Evolutionary conservation across 2,329 filamentous ascomycete genomes (phyloP).

Genomic region (Nakataea oryzae): DNA sequence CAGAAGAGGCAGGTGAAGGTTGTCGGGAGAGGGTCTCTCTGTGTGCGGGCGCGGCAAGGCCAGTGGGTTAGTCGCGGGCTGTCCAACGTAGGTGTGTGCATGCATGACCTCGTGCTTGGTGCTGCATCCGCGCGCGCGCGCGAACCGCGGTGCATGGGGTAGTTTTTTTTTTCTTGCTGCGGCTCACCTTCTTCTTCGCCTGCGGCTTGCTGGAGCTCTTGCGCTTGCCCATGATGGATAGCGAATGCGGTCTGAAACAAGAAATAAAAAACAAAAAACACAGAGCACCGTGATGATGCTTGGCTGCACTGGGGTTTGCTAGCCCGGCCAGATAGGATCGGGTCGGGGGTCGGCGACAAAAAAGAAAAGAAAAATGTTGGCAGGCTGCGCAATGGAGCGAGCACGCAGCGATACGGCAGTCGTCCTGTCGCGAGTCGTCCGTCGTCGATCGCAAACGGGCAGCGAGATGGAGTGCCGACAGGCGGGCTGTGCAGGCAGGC

Average conservation of each 20-base stretch:
- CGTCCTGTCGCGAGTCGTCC: not conserved
- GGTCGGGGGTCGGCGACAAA: not conserved
- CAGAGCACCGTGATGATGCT: not conserved
- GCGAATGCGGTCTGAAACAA: not conserved
- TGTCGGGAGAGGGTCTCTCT: constrained; percentile 59
- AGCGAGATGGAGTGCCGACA: not conserved
- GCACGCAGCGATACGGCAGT: too few species aligned
- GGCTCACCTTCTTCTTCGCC: constrained; percentile 65
- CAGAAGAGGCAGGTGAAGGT: constrained; percentile 97
- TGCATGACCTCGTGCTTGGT: not conserved
- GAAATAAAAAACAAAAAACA: not conserved
- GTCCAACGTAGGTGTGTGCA: not conserved
- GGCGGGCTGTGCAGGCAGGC: too few species aligned
- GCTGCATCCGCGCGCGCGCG: not conserved
- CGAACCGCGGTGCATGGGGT: not conserved
- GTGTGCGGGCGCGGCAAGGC: not conserved
- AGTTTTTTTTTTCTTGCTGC: too few species aligned
- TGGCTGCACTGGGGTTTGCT: not conserved
- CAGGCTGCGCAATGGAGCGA: not conserved
- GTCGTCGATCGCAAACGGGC: not conserved
- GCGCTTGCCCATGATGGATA: constrained; percentile 66
- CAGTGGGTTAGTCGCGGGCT: not conserved
- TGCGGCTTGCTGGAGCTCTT: constrained; percentile 77
- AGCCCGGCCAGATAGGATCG: not conserved
- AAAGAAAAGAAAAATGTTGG: too few species aligned